Conservation (phyloP, 2,329 filamentous ascomycete genomes). For the Hymenoscyphus scutula region DNA sequence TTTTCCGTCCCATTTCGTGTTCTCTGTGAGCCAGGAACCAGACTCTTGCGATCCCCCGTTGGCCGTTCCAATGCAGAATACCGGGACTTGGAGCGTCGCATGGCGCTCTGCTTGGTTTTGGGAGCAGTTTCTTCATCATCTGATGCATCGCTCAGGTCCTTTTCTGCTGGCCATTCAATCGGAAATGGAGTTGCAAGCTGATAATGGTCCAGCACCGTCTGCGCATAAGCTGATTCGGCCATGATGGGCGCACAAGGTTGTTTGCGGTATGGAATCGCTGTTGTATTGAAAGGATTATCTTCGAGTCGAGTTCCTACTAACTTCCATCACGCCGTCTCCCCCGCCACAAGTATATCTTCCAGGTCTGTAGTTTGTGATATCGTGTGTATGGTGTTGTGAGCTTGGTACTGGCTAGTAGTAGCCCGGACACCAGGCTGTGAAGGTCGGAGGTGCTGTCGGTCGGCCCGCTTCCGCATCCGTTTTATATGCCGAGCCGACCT, state of each 20-base stretch:
- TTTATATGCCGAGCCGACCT: not conserved
- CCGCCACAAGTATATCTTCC: not conserved
- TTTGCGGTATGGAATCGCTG: not conserved
- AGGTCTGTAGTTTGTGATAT: not conserved
- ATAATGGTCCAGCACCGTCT: slow-evolving; percentile 83
- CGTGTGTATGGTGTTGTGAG: slow-evolving; percentile 2
- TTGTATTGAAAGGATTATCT: not conserved
- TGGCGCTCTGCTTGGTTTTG: slow-evolving; percentile 42
- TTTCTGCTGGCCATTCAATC: slow-evolving; percentile 80
- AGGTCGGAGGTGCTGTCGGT: not conserved
- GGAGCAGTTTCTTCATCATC: slow-evolving; percentile 48
- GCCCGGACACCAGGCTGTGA: not conserved
- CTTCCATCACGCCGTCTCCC: not conserved
- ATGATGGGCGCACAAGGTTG: slow-evolving; percentile 38
- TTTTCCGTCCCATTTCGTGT: slow-evolving; percentile 69
- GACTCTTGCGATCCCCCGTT: slow-evolving; percentile 65
- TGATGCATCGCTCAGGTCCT: slow-evolving; percentile 68
- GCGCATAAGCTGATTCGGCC: slow-evolving; percentile 64
- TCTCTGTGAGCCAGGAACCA: slow-evolving; percentile 64
- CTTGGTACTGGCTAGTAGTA: not conserved
- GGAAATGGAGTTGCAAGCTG: slow-evolving; percentile 77
- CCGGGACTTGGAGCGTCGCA: slow-evolving; percentile 66
- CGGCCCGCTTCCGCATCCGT: not conserved
- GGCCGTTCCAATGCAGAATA: slow-evolving; percentile 82
- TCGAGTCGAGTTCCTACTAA: not conserved